Conservation (phyloP, 164 flowering plant genomes). For the Pachysandra terminalis region DNA sequence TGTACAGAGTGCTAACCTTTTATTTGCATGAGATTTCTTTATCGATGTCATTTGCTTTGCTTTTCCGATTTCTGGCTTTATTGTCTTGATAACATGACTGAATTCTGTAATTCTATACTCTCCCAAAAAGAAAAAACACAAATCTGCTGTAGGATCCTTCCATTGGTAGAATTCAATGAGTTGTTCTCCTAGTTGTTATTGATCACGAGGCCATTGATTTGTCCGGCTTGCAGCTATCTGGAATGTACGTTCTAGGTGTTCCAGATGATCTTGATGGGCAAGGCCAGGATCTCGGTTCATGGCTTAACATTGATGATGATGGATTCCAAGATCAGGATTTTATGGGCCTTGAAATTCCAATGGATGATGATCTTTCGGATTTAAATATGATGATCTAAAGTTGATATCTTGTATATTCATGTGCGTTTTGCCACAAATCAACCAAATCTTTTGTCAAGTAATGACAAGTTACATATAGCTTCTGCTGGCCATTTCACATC, state of each 20-base stretch:
- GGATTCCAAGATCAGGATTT: slow-evolving; percentile 56
- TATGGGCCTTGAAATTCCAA: slow-evolving; percentile 76
- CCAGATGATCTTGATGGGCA: slow-evolving; percentile 54
- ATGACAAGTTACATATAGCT: slow-evolving; percentile 24
- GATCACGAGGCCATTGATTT: slow-evolving; percentile 62
- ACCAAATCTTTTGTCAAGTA: slow-evolving; percentile 26
- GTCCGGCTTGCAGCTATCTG: slow-evolving; percentile 62
- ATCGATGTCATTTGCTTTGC: too few relatives aligned
- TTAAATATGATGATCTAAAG: slow-evolving; percentile 73
- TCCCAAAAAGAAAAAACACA: too few relatives aligned
- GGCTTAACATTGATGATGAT: slow-evolving; percentile 69
- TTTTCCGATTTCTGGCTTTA: too few relatives aligned
- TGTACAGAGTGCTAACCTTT: too few relatives aligned
- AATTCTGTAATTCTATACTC: too few relatives aligned
- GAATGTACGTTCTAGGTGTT: slow-evolving; percentile 55
- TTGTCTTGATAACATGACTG: too few relatives aligned
- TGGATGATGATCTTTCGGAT: slow-evolving; percentile 84
- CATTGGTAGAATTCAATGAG: too few relatives aligned
- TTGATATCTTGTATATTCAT: slow-evolving; percentile 51
- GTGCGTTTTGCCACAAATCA: slow-evolving; percentile 47
- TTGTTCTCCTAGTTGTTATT: too few relatives aligned
- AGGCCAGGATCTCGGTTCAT: slow-evolving; percentile 58
- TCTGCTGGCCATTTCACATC: slow-evolving; percentile 23
- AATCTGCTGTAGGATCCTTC: too few relatives aligned
- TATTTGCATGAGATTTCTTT: too few relatives aligned